These are phyloP conservation scores for Podila clonocystis DNA, from an alignment of 192 early-diverging fungal genomes.

Conservation along the genomic window DNA sequence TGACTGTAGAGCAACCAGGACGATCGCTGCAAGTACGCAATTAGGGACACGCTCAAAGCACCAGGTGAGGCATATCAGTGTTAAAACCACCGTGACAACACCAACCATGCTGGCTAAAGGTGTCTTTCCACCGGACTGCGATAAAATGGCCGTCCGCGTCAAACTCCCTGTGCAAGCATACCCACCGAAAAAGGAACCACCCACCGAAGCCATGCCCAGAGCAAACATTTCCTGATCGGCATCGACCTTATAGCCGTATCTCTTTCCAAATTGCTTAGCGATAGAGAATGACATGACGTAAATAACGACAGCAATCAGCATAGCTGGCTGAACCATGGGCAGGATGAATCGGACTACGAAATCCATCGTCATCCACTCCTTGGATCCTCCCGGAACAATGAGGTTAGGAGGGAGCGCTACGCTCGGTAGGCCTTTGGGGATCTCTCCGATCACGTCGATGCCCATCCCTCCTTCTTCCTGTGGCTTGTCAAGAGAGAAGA, in stretches of 20 bases:
- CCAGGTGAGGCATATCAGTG: constrained; percentile 80
- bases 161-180: constrained; percentile 52
- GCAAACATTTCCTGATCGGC: constrained; percentile 53
- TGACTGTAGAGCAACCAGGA: constrained; percentile 63
- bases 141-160: constrained; percentile 82
- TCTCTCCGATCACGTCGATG: constrained; percentile 44
- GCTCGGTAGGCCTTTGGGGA: constrained; percentile 44
- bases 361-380: constrained; percentile 37
- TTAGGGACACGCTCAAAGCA: constrained; percentile 87
- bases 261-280: constrained; percentile 49
- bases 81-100: constrained; percentile 75
- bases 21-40: constrained; percentile 80
- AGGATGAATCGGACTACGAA: constrained; percentile 22
- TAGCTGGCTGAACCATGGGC: constrained; percentile 42
- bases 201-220: constrained; percentile 45
- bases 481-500: constrained; percentile 46
- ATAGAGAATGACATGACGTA: constrained; percentile 54
- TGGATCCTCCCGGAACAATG: constrained; percentile 25
- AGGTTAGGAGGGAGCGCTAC: constrained; percentile 40
- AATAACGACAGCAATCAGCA: constrained; percentile 46
- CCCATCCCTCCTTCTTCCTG: constrained; percentile 32
- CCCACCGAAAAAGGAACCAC: constrained; percentile 46
- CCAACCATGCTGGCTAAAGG: constrained; percentile 83
- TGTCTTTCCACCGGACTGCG: constrained; percentile 81
- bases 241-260: constrained; percentile 49